Base-by-base conservation (phyloP, 1,139 yeast genomes). In the Suhomyces bokatorum region DNA sequence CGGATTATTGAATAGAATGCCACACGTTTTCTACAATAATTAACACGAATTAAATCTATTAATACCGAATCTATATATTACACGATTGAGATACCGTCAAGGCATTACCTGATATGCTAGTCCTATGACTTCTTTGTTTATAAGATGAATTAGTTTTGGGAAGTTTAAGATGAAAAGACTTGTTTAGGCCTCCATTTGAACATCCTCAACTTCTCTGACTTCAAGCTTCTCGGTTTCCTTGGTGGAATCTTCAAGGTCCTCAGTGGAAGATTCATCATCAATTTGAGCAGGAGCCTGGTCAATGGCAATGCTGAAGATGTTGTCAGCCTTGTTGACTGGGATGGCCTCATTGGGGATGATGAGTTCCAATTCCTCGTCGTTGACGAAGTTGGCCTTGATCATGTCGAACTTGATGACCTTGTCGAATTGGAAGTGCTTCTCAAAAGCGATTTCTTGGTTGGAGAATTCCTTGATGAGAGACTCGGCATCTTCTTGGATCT, bases 351-450 rank as follows among this genome's bases (percentile, higher is more conserved):
- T 68, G 41, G 79, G 79, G 50, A 74, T 69, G 43, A 66, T 65
- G 50, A 74, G 62, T 59, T 72, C 77, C 47, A 74, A 68, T 59
- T 73, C 78, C 47, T 67, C 73, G 33, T 68, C 67, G 33, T 62
- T 63, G 46, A 67, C 51, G 51, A 71, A 70, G 46, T 60, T 62
- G 22, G 78, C 78, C 48, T 60, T 63, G 52, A 74, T 72, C 54
- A 69, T 63, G 39, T 69, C 65, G 42, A 63, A 67, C 48, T 69
- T 70, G 53, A 74, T 63, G 37, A 64, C 46, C 58, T 73, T 72
- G 47, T 70, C 77, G 54, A 74, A 74, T 50, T 68, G 69, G 57
- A 73, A 73, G 48, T 69, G 73, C 59, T 74, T 74, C 56, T 73
- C 78, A 49, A 74, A 74, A 46, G 61, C 63, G 49, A 74, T 67